Evolutionary conservation across 177 flowering plant genomes (phyloP), one percentile per base, ranked within the genome.

Genomic region (Vitis hybrid): DNA sequence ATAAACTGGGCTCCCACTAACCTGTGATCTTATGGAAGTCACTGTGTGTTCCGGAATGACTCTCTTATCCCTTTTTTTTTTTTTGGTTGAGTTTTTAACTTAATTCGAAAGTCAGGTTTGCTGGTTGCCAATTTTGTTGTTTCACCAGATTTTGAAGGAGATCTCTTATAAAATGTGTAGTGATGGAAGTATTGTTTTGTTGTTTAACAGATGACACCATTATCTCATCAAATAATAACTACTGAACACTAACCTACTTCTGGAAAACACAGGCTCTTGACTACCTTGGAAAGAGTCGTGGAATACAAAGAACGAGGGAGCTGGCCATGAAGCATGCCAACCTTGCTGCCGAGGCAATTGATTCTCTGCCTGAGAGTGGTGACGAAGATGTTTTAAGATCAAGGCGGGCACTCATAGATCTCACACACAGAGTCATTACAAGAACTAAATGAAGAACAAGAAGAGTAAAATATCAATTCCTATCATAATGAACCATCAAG

Each of bases 351-450:
- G 83, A 77, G 14, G 97, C 97, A 14, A 87, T 94, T 13, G 84
- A 86, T 74, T 85, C 89, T 55, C 78, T 94, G 19, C 98, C 97
- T 0, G 86, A 85, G 54, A 92, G 76, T 11, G 80, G 87, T 54
- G 90, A 92, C 55, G 97, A 89, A 60, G 86, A 86, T 19, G 95
- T 87, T 19, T 74, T 48, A 70, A 83, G 69, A 74, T 86, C 91
- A 15, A 94, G 97, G 72, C 79, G 91, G 67, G 97, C 98, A 13
- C 94, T 94, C 13, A 76, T 91, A 49, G 95, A 89, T 60, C 83
- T 94, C 50, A 88, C 97, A 10, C 82, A 86, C 1, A 83, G 81
- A 75, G 93, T 94, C 71, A 86, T 92, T 56, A 84, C 87, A 30
- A 86, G 98, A 84, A 87, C 83, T n/a, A 92, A 94, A 76, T 94